Percentiles rank a stretch among this genome's conserved stretches.
Conservation (phyloP, 208 protist genomes). For the Phytomonas serpens region DNA sequence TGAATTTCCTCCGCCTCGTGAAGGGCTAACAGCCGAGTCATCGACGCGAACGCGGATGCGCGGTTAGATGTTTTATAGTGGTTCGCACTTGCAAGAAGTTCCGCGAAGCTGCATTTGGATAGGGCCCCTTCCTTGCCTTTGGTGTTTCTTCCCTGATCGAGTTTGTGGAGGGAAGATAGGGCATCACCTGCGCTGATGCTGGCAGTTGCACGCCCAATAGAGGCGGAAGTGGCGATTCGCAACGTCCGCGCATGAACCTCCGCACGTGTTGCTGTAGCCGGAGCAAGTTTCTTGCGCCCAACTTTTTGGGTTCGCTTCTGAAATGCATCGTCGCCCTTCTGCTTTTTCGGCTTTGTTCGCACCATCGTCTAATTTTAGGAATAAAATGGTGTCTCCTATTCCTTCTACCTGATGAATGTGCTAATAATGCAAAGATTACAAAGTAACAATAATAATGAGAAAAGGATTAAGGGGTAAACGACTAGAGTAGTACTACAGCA, state of each 20-base stretch:
- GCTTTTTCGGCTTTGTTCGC: slow-evolving; percentile 63
- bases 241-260: slow-evolving; percentile 79
- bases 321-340: slow-evolving; percentile 82
- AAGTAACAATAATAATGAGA: background rate
- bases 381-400: slow-evolving; percentile 8
- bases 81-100: slow-evolving; percentile 34
- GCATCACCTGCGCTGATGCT: background rate
- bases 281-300: slow-evolving; percentile 74
- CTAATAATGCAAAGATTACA: background rate
- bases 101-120: slow-evolving; percentile 25
- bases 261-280: slow-evolving; percentile 62
- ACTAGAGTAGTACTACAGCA: background rate
- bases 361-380: slow-evolving; percentile 37
- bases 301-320: slow-evolving; percentile 62
- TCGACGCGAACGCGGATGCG: slow-evolving; percentile 40
- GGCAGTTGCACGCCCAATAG: background rate
- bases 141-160: slow-evolving; percentile 5
- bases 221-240: slow-evolving; percentile 28
- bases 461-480: background rate
- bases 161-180: background rate
- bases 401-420: background rate
- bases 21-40: slow-evolving; percentile 31
- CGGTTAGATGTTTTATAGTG: slow-evolving; percentile 67
- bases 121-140: background rate
- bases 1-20: background rate